Evolutionary conservation across 2,329 filamentous ascomycete species (phyloP).

Genomic region (Claviceps sp.): DNA sequence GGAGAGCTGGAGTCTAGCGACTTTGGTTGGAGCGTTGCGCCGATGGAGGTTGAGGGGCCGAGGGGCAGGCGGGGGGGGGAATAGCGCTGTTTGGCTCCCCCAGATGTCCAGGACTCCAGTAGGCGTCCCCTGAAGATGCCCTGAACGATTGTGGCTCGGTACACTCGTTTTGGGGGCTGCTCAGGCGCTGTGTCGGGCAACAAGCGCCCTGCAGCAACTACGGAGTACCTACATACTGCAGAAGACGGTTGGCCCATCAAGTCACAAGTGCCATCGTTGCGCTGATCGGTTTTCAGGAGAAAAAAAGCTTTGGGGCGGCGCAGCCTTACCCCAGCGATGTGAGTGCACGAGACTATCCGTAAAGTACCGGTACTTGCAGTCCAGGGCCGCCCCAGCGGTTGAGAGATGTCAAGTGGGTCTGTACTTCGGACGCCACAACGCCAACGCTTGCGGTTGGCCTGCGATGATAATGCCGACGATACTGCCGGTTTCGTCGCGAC

Average conservation of each 20-base stretch:
- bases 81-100: no score
- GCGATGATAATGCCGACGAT: no score
- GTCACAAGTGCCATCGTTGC: neutral
- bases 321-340: slow-evolving; percentile 5
- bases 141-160: no score
- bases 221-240: no score
- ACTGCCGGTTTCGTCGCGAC: no score
- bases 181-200: neutral
- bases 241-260: neutral
- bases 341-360: neutral
- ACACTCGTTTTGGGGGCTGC: neutral
- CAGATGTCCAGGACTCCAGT: no score
- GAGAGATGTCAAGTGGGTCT: slow-evolving; percentile 5
- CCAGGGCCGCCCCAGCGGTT: slow-evolving; percentile 6
- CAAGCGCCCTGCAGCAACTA: neutral
- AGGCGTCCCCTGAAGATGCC: no score
- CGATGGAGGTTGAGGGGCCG: neutral
- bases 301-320: slow-evolving; percentile 10
- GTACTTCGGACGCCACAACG: neutral
- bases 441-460: no score
- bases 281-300: neutral
- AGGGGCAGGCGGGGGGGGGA: neutral
- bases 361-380: slow-evolving; percentile 5
- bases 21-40: neutral
- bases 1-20: neutral